Base-by-base conservation (phyloP, 371 early-diverging fungal species). In the Lichtheimia hyalospora region DNA sequence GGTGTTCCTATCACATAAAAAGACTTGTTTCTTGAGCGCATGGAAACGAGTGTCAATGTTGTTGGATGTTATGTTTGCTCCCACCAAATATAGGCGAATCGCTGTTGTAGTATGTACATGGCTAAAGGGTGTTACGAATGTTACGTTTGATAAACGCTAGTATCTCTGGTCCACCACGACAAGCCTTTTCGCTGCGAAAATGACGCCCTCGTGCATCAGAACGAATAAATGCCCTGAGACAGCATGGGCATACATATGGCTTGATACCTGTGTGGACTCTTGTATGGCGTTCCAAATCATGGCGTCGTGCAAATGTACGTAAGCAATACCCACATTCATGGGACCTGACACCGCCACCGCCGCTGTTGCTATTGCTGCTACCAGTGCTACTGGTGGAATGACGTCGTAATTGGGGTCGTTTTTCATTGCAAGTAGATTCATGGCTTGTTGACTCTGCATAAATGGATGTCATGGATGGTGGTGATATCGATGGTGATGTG, bases 211-310 rank as follows among this genome's bases (percentile, higher is more conserved):
- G 61, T 7, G 84, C 84, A 69, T 84, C 84, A 3, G 82, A 79
- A 44, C 84, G 66, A 7, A 83, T 80, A 70, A 84, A 84, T 0
- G 73, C 69, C 66, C 80, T 77, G 40, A 68, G 68, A 54, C 84
- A 83, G 25, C 73, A 74, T 39, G 69, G 59, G 44, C 84, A 84
- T 12, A 69, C 52, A 60, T 77, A 82, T 2, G 84, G 83, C 42
- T 80, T 81, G 18, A 71, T 73, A 2, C 83, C 83, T 1, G 85
- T 82, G 27, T 84, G 85, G 1, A 79, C 74, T n/a, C 83, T 75
- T 48, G 70, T 74, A 60, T 85, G 85, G 7, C 85, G 75, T 42
- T 79, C 74, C 8, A 79, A 69, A 52, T 85, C 85, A 51, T 83
- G 84, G 21, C 81, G 83, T 7, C 85, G 66, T 21, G 77, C 66